These are phyloP conservation scores for Lycium barbarum DNA, from an alignment of 257 asterid species.

Conservation along the genomic window DNA sequence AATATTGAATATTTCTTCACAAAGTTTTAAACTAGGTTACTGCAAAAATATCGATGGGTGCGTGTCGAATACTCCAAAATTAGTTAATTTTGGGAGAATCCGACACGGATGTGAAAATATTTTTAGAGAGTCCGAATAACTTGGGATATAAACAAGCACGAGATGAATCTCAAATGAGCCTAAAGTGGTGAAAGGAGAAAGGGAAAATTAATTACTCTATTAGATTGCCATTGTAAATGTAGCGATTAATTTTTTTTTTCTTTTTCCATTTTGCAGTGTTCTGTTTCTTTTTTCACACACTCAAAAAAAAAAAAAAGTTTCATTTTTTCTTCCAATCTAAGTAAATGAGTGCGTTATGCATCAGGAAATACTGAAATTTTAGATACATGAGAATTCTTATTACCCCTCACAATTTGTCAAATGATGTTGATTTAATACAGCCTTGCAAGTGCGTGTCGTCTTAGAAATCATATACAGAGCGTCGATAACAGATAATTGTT, in stretches of 20 bases:
- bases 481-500: too few species aligned
- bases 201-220: background rate
- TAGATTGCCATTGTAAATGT: background rate
- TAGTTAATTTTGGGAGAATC: too few species aligned
- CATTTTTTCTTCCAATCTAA: background rate
- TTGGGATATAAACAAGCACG: too few species aligned
- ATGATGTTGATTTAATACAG: background rate
- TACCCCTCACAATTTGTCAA: background rate
- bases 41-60: too few species aligned
- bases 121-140: too few species aligned
- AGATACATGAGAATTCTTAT: background rate
- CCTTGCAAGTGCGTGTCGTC: background rate
- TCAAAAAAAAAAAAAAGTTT: too few species aligned
- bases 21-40: background rate
- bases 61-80: too few species aligned
- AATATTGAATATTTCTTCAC: conserved; percentile 10
- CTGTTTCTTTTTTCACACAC: background rate
- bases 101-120: too few species aligned
- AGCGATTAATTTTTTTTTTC: background rate
- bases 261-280: background rate
- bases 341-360: background rate
- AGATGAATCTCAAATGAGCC: too few species aligned
- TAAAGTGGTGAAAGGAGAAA: too few species aligned
- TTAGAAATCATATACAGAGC: too few species aligned
- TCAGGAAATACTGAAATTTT: background rate